Conservation (phyloP, 1,284 basidiomycete species). For the Naganishia liquefaciens region DNA sequence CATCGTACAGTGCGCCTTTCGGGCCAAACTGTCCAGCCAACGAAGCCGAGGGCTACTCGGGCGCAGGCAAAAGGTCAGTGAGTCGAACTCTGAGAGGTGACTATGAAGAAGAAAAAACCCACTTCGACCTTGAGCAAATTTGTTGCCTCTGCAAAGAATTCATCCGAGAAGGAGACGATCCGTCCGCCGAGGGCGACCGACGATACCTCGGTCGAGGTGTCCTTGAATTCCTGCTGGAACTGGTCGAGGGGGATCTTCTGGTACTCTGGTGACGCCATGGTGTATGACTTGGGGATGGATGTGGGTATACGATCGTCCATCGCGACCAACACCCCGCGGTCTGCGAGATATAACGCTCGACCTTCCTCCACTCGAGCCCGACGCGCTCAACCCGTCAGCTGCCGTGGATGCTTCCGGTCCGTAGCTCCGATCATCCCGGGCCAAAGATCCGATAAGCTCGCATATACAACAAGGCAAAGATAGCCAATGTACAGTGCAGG, state of each 20-base stretch:
- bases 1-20: slow-evolving; percentile 89
- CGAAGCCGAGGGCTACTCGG: slow-evolving; percentile 42
- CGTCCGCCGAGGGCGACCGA: slow-evolving; percentile 78
- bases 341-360: too few relatives aligned
- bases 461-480: too few relatives aligned
- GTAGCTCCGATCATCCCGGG: too few relatives aligned
- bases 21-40: slow-evolving; percentile 90
- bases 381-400: too few relatives aligned
- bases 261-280: slow-evolving; percentile 32
- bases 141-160: slow-evolving; percentile 88
- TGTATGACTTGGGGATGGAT: neutral
- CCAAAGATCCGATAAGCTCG: too few relatives aligned
- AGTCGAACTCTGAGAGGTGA: too few relatives aligned
- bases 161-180: slow-evolving; percentile 79
- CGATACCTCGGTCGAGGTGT: slow-evolving; percentile 75
- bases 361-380: too few relatives aligned
- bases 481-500: too few relatives aligned
- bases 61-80: slow-evolving; percentile 18
- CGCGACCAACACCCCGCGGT: too few relatives aligned
- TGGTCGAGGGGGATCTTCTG: slow-evolving; percentile 58
- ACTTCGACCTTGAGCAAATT: slow-evolving; percentile 83
- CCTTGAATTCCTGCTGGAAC: slow-evolving; percentile 61
- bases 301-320: too few relatives aligned
- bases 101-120: slow-evolving; percentile 38
- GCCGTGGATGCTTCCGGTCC: too few relatives aligned